These are phyloP conservation scores for Sclerospora graminicola DNA, from an alignment of 352 stramenopile genomes.

Conservation along the genomic window DNA sequence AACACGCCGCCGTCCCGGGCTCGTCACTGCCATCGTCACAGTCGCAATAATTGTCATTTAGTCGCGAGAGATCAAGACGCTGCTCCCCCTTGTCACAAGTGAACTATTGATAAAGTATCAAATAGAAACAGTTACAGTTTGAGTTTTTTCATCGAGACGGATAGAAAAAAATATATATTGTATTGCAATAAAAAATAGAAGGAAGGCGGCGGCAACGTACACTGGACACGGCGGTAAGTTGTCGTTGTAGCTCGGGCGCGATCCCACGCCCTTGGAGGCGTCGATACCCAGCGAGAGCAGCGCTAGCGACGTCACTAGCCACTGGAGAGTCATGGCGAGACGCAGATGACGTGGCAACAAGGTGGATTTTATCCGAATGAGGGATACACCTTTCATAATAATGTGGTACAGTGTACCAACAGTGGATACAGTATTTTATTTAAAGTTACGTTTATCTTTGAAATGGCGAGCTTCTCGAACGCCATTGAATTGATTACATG, in stretches of 20 bases:
- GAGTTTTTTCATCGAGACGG: too few species aligned
- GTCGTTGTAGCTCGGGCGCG: constrained; percentile 28
- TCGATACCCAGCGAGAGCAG: constrained; percentile 8
- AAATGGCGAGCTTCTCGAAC: too few species aligned
- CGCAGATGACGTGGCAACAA: constrained; percentile 19
- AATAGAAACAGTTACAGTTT: constrained; percentile 1
- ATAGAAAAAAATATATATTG: background rate
- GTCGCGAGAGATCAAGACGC: constrained; percentile 29
- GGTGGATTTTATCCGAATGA: too few species aligned
- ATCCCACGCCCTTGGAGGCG: constrained; percentile 28
- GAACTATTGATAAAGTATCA: constrained; percentile 33
- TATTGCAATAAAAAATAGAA: too few species aligned
- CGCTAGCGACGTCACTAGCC: constrained; percentile 8
- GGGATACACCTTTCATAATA: too few species aligned
- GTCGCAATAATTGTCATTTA: constrained; percentile 95
- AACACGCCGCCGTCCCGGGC: constrained; percentile 73
- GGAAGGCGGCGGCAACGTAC: constrained; percentile 16
- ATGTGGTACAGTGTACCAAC: background rate
- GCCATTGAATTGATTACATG: too few species aligned
- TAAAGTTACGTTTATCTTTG: too few species aligned
- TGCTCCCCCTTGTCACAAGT: constrained; percentile 52
- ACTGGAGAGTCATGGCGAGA: constrained; percentile 9
- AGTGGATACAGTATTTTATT: background rate
- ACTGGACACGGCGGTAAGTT: constrained; percentile 21
- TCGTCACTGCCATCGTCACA: constrained; percentile 89